A percentile compares a stretch with the other conserved stretches of the same genome.
phyloP scores from a whole-genome alignment of 2,329 filamentous ascomycete genomes.

The Emmonsia crescens region DNA sequence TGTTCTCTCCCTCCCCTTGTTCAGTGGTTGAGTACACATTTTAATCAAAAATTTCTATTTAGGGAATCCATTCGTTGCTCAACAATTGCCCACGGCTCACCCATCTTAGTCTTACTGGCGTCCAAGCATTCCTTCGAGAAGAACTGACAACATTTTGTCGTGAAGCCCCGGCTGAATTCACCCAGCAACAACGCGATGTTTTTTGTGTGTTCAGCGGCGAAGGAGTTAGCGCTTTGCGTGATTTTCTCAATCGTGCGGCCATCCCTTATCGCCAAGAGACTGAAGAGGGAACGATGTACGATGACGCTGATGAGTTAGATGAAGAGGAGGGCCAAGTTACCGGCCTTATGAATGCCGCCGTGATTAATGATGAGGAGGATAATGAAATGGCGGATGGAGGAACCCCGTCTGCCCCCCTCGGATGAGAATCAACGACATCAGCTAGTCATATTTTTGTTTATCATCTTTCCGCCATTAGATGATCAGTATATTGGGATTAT shows the following conservation, averaged over 20 bases:
- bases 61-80: constrained; percentile 83
- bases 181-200: constrained; percentile 83
- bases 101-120: constrained; percentile 86
- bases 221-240: constrained; percentile 66
- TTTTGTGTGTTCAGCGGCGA: constrained; percentile 95
- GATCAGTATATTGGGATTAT: neutral
- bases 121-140: constrained; percentile 76
- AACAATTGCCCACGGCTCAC: constrained; percentile 88
- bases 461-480: neutral
- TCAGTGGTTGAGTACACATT: neutral
- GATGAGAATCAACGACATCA: neutral
- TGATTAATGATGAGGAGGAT: constrained; percentile 33
- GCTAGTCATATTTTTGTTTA: neutral
- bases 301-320: constrained; percentile 34
- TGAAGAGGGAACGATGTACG: constrained; percentile 34
- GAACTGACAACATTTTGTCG: constrained; percentile 80
- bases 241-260: constrained; percentile 55
- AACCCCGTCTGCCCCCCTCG: constrained; percentile 15
- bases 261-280: constrained; percentile 21
- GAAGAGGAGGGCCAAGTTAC: constrained; percentile 34
- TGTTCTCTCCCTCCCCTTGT: neutral
- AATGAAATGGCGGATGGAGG: constrained; percentile 11
- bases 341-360: constrained; percentile 32
- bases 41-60: neutral
- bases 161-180: constrained; percentile 81